Evolutionary conservation across 805 yeast genomes (phyloP).

Genomic region (Saccharomycodes ludwigii): DNA sequence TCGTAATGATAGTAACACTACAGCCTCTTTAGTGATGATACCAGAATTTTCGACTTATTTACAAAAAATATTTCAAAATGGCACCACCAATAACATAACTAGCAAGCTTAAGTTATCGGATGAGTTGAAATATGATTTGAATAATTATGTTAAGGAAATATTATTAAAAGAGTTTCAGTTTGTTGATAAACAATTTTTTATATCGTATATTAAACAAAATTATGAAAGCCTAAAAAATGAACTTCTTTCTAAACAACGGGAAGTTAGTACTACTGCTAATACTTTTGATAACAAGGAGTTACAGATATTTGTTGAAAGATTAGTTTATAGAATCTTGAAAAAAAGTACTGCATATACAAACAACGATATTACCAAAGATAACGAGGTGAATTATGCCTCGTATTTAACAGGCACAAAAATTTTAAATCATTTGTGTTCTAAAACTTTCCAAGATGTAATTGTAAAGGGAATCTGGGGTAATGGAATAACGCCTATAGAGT

Average conservation of each 20-base stretch:
- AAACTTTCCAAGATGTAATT: conserved; percentile 14
- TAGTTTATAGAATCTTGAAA: neutral
- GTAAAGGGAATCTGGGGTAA: conserved; percentile 11
- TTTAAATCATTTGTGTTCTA: conserved; percentile 25
- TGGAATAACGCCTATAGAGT: conserved; percentile 17
- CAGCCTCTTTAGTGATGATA: conserved; percentile 16
- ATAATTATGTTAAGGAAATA: conserved; percentile 20
- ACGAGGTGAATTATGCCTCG: conserved; percentile 24
- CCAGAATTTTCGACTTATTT: conserved; percentile 21
- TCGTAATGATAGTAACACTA: too few species aligned
- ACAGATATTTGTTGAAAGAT: conserved; percentile 9
- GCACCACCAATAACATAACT: conserved; percentile 1
- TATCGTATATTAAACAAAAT: conserved; percentile 16
- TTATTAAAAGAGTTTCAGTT: conserved; percentile 20
- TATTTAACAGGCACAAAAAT: conserved; percentile 26
- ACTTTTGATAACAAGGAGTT: too few species aligned
- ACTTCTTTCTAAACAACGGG: too few species aligned
- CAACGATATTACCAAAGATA: conserved; percentile 1
- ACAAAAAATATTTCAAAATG: conserved; percentile 10
- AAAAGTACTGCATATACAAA: neutral
- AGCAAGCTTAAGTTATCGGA: conserved; percentile 1
- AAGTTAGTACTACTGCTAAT: too few species aligned
- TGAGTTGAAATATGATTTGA: conserved; percentile 15
- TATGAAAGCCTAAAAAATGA: too few species aligned
- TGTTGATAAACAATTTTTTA: conserved; percentile 17